Evolutionary conservation across 805 yeast species (phyloP).

Genomic region (Metschnikowia matae): DNA sequence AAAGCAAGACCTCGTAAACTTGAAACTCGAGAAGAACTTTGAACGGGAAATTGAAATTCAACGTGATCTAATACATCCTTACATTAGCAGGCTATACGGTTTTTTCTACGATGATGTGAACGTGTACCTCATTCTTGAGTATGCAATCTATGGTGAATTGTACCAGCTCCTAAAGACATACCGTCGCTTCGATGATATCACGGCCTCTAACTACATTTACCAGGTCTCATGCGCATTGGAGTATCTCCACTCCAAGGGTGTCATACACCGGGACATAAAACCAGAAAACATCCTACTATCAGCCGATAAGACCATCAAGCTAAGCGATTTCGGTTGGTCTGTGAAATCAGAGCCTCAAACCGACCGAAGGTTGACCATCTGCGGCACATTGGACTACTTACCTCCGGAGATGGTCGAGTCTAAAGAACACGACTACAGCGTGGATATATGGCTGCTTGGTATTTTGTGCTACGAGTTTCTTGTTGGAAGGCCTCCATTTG

Average conservation of each 20-base stretch:
- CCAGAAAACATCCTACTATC: slow-evolving; percentile 89
- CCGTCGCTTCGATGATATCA: slow-evolving; percentile 65
- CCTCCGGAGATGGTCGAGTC: slow-evolving; percentile 95
- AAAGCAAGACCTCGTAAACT: slow-evolving; percentile 68
- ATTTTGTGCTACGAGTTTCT: slow-evolving; percentile 79
- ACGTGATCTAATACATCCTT: slow-evolving; percentile 69
- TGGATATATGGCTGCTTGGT: slow-evolving; percentile 93
- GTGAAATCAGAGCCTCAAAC: slow-evolving; percentile 41
- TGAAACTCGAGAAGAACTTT: slow-evolving; percentile 79
- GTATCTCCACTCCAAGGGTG: slow-evolving; percentile 72
- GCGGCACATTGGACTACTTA: slow-evolving; percentile 91
- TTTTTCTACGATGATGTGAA: slow-evolving; percentile 78
- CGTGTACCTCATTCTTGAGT: slow-evolving; percentile 82
- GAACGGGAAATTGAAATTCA: slow-evolving; percentile 92
- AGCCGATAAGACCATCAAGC: slow-evolving; percentile 68
- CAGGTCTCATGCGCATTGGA: slow-evolving; percentile 80
- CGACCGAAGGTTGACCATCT: slow-evolving; percentile 55
- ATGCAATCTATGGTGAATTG: slow-evolving; percentile 80
- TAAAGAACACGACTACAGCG: slow-evolving; percentile 69
- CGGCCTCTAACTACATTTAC: slow-evolving; percentile 73
- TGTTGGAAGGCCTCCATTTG: slow-evolving; percentile 90
- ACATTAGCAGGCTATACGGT: slow-evolving; percentile 76
- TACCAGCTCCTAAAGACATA: slow-evolving; percentile 66
- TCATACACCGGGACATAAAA: slow-evolving; percentile 89
- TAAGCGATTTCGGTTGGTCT: slow-evolving; percentile 97